These are phyloP conservation scores for Knufia fluminis DNA, from an alignment of 2,329 filamentous ascomycete species.

Conservation along the genomic window DNA sequence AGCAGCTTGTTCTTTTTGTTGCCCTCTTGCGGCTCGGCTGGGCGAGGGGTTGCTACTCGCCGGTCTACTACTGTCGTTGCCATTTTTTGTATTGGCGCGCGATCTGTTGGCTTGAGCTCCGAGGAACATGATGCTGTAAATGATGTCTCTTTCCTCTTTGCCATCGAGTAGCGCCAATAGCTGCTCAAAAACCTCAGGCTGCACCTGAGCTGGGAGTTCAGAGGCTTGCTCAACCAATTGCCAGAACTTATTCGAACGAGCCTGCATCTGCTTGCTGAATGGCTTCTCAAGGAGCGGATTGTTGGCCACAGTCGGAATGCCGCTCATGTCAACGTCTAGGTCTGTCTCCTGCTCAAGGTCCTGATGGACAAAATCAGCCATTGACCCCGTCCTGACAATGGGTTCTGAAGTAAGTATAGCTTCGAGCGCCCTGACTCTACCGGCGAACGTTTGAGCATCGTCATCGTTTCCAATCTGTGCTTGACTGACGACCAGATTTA, in stretches of 20 bases:
- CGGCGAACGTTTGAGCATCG: conserved; percentile 26
- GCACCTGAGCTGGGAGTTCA: neutral
- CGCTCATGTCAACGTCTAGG: conserved; percentile 33
- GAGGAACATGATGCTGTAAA: conserved; percentile 60
- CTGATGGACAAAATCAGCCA: conserved; percentile 23
- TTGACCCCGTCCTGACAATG: conserved; percentile 16
- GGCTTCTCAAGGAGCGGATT: conserved; percentile 16
- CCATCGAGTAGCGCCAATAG: conserved; percentile 61
- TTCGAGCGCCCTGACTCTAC: conserved; percentile 18
- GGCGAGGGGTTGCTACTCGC: conserved; percentile 1
- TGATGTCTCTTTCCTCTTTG: conserved; percentile 77
- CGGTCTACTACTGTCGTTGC: neutral
- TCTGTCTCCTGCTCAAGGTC: conserved; percentile 17
- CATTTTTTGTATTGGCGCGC: neutral
- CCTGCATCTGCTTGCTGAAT: conserved; percentile 44
- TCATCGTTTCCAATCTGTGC: conserved; percentile 17
- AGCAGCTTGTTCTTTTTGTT: conserved; percentile 5
- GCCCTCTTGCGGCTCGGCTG: conserved; percentile 1
- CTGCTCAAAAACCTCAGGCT: conserved; percentile 3
- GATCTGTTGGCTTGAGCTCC: conserved; percentile 1
- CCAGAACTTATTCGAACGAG: conserved; percentile 73
- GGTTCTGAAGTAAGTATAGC: conserved; percentile 20
- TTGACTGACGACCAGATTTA: conserved; percentile 43
- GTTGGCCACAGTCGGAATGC: conserved; percentile 22
- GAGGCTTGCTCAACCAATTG: conserved; percentile 64